These are phyloP conservation scores for Sporothrix mexicana DNA, from an alignment of 2,329 filamentous ascomycete species.

Conservation along the genomic window DNA sequence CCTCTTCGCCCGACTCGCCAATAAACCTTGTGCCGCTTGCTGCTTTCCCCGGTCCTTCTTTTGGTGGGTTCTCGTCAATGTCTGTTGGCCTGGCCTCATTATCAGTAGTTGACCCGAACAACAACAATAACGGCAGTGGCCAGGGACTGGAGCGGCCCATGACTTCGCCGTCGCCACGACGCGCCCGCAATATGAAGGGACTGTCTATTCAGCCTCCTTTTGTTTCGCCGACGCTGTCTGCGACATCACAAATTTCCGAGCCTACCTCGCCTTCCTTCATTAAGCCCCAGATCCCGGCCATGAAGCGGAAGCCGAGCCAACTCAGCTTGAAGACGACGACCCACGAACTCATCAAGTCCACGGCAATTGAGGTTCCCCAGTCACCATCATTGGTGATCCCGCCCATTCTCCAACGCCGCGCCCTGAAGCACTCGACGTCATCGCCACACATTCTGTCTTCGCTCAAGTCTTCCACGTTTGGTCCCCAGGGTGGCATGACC, in stretches of 20 bases:
- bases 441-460: conserved; percentile 70
- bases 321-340: conserved; percentile 77
- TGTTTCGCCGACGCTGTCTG: conserved; percentile 52
- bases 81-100: conserved; percentile 47
- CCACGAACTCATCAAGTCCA: conserved; percentile 58
- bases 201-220: conserved; percentile 75
- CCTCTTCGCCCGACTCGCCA: conserved; percentile 90
- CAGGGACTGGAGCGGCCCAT: conserved; percentile 58
- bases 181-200: conserved; percentile 82
- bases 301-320: conserved; percentile 77
- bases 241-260: conserved; percentile 60
- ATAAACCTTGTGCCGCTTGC: conserved; percentile 73
- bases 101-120: conserved; percentile 46
- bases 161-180: conserved; percentile 72
- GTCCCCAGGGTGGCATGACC: conserved; percentile 67
- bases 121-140: conserved; percentile 29
- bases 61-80: conserved; percentile 55
- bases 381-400: conserved; percentile 57
- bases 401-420: conserved; percentile 65
- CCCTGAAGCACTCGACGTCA: conserved; percentile 70
- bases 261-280: conserved; percentile 79
- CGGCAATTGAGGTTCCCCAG: conserved; percentile 59
- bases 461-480: conserved; percentile 64
- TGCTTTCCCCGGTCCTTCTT: conserved; percentile 68
- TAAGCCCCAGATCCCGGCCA: conserved; percentile 73